Base-by-base conservation (phyloP, 1,139 yeast species). In the Geotrichum carabidarum region DNA sequence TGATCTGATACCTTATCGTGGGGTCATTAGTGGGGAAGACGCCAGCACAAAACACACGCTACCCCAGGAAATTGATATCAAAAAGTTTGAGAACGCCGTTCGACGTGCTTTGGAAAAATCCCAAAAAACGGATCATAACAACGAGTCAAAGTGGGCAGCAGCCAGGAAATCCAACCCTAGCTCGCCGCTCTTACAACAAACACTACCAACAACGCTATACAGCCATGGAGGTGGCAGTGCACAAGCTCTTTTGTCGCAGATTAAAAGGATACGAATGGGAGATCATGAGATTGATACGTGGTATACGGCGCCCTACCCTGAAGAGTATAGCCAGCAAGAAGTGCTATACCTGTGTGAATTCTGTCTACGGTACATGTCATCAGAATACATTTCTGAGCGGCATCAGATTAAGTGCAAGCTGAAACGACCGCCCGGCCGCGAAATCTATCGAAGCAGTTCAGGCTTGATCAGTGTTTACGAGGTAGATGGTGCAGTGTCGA, bases 241-340 rank as follows among this genome's bases (percentile, higher is more conserved):
- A 42, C 55, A 22, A 36, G 27, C 44, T 14, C 30, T 52, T 8
- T 45, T 54, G 22, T 74, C 77, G 43, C 74, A 76, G 55, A 73
- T 80, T 41, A 73, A 73, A 49, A 75, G 74, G 50, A 84, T 91
- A 30, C 86, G 82, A 61, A 82, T 91, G 60, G 80, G 90, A 38
- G 79, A 79, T 52, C 81, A 71, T 65, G 91, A 84, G 66, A 87
- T 91, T 31, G 85, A 84, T 58, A 88, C 97, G 0, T 89, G 98
- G 96, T 90, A 88, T 68, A 81, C 88, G 3, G 85, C 97, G 0
- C 98, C 98, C 0, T 93, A 88, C 65, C 97, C 99, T 0, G 90
- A 86, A 59, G 95, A 89, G 65, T 87, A 83, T 64, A 81, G 89
- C 37, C 78, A 77, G 45, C 79, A 82, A 51, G 74, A 75, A 46